These are phyloP conservation scores for Saccharomycopsis babjevae DNA, from an alignment of 805 yeast genomes.

Conservation along the genomic window DNA sequence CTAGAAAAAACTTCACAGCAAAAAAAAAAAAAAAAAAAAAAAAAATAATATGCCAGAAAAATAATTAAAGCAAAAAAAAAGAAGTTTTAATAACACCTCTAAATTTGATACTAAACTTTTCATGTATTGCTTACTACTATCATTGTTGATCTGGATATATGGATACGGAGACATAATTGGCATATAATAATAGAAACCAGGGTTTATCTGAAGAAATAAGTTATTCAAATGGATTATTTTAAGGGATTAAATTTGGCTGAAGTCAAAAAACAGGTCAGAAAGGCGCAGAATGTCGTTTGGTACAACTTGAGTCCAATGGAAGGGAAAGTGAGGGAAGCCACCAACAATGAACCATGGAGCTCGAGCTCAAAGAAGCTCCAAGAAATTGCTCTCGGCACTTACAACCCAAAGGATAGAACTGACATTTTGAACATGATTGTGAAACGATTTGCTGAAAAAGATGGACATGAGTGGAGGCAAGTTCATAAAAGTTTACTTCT, in stretches of 20 bases:
- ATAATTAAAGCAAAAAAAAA: background rate
- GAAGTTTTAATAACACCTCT: background rate
- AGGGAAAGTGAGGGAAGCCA: constrained; percentile 91
- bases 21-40: background rate
- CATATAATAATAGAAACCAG: background rate
- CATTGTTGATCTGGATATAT: no score
- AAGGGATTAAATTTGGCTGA: constrained; percentile 83
- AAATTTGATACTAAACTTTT: background rate
- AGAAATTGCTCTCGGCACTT: constrained; percentile 88
- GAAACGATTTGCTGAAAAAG: constrained; percentile 86
- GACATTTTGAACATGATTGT: constrained; percentile 67
- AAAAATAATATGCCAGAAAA: background rate
- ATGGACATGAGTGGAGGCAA: constrained; percentile 96
- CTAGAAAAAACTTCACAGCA: background rate
- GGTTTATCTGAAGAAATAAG: background rate
- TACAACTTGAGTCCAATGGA: constrained; percentile 94
- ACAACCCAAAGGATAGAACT: constrained; percentile 69
- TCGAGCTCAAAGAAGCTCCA: constrained; percentile 85
- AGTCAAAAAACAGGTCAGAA: constrained; percentile 92
- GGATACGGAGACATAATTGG: background rate
- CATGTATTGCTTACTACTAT: background rate
- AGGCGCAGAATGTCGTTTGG: constrained; percentile 85
- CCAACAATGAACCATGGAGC: constrained; percentile 99
- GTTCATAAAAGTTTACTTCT: constrained; percentile 88
- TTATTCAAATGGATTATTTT: constrained; percentile 51